Base-by-base conservation (phyloP, 2,329 filamentous ascomycete genomes). In the Trichoderma citrinoviride region DNA sequence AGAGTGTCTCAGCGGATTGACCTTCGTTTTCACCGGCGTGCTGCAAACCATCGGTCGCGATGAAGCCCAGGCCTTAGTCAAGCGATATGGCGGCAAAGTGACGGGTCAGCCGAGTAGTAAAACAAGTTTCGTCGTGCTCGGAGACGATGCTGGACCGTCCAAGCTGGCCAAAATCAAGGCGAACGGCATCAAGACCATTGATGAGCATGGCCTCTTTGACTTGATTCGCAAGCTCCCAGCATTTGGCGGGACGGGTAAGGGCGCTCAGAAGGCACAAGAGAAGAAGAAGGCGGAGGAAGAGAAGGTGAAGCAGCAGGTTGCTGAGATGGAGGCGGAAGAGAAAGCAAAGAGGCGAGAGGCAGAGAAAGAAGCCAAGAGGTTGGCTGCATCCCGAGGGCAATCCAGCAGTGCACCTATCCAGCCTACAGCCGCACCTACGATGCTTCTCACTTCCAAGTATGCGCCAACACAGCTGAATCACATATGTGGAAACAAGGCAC, bases 381-480 rank as follows among this genome's bases (percentile, higher is more conserved):
- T 77, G 3, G 78, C 77, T 4, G 70, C 70, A n/a, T 68, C 73
- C 50, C 70, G 71, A 44, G 74, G 75, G 5, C 66, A 65, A 6
- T 50, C 73, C 33, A 70, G 71, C 53, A 70, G 69, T 8, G 65
- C 70, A 19, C 60, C 70, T 7, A 69, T 72, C 44, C 83, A 85
- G 70, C 72, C 82, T 33, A 69, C 78, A n/a, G 75, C 78, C 61
- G 75, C 82, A 43, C 82, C 87, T 61, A 84, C 86, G 66, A 88
- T 91, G 70, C 82, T 99, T 2, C 96, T 95, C 90, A 99, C 95
- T 1, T 91, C 90, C 50, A 98, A 97, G 72, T 98, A 99, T 77
- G 95, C 95, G 0, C 95, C 95, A 2, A 91, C 90, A 1, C 85
- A 90, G 62, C 82, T 96, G 49, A 90, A 80, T 65, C 93, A 97